Evolutionary conservation across 108 stramenopile genomes (phyloP).

Genomic region (Nannochloropsis gaditana): DNA sequence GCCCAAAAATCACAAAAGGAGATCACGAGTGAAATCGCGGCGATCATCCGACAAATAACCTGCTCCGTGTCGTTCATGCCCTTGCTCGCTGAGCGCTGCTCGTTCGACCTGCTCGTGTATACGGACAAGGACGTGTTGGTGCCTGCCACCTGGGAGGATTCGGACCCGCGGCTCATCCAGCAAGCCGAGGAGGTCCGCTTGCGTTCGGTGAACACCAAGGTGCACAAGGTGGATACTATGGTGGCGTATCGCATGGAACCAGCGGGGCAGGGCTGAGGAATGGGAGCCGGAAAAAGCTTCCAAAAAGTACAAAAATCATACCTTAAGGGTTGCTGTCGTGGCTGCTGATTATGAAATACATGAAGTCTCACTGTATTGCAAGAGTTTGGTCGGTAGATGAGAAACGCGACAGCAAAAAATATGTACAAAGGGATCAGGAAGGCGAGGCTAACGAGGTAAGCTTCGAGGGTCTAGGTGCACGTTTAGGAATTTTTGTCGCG

Average conservation of each 20-base stretch:
- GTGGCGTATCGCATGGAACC: slow-evolving; percentile 63
- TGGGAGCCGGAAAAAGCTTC: not conserved
- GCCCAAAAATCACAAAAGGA: slow-evolving; percentile 75
- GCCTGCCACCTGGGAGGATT: slow-evolving; percentile 87
- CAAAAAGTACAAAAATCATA: not conserved
- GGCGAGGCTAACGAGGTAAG: no score
- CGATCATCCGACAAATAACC: slow-evolving; percentile 97
- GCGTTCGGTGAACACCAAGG: slow-evolving; percentile 84
- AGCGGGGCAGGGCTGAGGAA: not conserved
- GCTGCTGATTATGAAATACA: not conserved
- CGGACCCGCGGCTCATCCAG: slow-evolving; percentile 90
- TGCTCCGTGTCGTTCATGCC: slow-evolving; percentile 91
- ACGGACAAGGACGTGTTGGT: slow-evolving; percentile 57
- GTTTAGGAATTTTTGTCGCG: no score
- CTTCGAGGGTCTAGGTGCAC: no score
- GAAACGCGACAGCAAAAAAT: no score
- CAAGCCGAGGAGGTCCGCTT: slow-evolving; percentile 85
- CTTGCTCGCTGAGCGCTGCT: slow-evolving; percentile 88
- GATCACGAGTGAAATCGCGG: slow-evolving; percentile 89
- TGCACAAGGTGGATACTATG: slow-evolving; percentile 84
- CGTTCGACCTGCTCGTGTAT: slow-evolving; percentile 93
- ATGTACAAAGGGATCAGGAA: no score
- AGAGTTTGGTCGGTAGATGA: no score
- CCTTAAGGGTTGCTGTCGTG: not conserved
- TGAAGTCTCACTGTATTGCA: not conserved